Conservation (phyloP, 2,329 filamentous ascomycete species). For the Botryosphaeria dothidea region DNA sequence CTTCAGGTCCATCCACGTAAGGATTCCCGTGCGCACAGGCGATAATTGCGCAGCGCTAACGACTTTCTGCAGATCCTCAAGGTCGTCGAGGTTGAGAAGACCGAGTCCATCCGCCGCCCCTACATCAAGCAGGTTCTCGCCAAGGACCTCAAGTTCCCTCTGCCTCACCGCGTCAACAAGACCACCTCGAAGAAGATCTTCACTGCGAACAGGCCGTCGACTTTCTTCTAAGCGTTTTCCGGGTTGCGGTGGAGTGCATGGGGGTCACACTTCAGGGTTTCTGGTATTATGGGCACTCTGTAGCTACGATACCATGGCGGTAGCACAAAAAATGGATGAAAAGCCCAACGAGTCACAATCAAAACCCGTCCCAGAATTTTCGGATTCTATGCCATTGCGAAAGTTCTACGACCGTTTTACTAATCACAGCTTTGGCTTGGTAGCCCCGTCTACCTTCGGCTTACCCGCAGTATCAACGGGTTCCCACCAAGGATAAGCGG, state of each 20-base stretch:
- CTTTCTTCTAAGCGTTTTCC: constrained; percentile 80
- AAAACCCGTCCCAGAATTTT: not conserved
- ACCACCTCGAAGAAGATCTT: constrained; percentile 86
- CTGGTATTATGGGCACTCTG: constrained; percentile 41
- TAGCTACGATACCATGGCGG: constrained; percentile 33
- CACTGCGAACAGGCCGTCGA: constrained; percentile 88
- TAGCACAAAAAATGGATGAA: constrained; percentile 43
- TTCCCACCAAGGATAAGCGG: constrained; percentile 69
- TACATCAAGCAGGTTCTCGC: constrained; percentile 98
- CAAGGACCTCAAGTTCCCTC: constrained; percentile 97
- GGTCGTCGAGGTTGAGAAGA: constrained; percentile 92
- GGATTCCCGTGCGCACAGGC: constrained; percentile 40
- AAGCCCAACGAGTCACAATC: constrained; percentile 31
- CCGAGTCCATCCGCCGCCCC: constrained; percentile 90
- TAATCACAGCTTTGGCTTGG: constrained; percentile 11
- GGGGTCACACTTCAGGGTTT: constrained; percentile 30
- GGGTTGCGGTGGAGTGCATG: constrained; percentile 41
- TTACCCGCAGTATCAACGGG: constrained; percentile 50
- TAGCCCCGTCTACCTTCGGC: constrained; percentile 33
- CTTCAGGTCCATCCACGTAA: constrained; percentile 98
- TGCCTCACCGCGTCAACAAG: constrained; percentile 93
- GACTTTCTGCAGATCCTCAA: constrained; percentile 75
- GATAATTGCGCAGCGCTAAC: not conserved
- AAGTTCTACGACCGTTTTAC: not conserved
- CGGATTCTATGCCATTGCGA: not conserved